Conservation (phyloP, 352 stramenopile species). For the Pythium coloratum region DNA sequence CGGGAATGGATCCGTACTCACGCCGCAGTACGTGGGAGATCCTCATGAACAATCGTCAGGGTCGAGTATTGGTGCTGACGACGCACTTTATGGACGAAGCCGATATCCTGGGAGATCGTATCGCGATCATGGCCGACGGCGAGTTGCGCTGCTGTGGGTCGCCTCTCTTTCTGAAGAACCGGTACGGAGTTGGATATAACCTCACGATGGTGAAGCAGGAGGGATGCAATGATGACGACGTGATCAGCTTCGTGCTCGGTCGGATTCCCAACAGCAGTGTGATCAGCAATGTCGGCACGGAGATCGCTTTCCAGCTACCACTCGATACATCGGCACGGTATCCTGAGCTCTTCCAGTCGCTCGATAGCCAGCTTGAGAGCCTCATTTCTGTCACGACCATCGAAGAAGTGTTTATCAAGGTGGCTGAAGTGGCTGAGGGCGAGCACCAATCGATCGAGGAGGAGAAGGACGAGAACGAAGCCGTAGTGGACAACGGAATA, state of each 20-base stretch:
- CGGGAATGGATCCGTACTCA: constrained; percentile 36
- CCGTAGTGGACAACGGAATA: neutral
- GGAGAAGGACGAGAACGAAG: neutral
- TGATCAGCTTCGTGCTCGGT: constrained; percentile 35
- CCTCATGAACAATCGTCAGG: constrained; percentile 40
- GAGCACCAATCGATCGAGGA: constrained; percentile 12
- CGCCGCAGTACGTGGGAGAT: constrained; percentile 89
- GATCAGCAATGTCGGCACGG: constrained; percentile 69
- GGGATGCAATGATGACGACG: constrained; percentile 17
- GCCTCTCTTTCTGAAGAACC: constrained; percentile 87
- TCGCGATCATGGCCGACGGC: constrained; percentile 75
- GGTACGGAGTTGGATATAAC: constrained; percentile 85
- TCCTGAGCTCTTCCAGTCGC: constrained; percentile 50
- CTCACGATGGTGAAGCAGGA: constrained; percentile 36
- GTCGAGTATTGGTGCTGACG: constrained; percentile 71
- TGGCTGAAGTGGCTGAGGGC: constrained; percentile 36
- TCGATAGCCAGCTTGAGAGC: constrained; percentile 45
- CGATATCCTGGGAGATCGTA: constrained; percentile 66
- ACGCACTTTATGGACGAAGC: constrained; percentile 45
- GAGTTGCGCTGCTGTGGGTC: constrained; percentile 31
- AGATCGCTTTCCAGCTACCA: constrained; percentile 73
- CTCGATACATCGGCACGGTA: constrained; percentile 50
- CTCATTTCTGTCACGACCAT: constrained; percentile 94
- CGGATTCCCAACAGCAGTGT: constrained; percentile 41
- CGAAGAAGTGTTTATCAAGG: constrained; percentile 95